phyloP scores from a whole-genome alignment of 768 basidiomycete species.

The Mycena maculata region DNA sequence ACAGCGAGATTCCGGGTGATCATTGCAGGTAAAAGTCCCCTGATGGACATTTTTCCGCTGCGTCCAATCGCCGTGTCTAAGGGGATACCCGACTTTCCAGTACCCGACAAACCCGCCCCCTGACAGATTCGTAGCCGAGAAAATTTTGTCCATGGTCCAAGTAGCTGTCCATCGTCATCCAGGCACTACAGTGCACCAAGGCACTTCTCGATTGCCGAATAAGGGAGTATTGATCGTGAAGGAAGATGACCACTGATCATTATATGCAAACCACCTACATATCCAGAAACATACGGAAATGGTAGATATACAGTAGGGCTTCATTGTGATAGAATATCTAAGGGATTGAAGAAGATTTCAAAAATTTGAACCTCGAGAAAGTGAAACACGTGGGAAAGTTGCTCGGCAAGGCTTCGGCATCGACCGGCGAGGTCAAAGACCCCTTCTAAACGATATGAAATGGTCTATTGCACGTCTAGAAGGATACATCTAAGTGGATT shows the following conservation, averaged over 20 bases:
- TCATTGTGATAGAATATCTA: conserved; percentile 17
- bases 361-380: conserved; percentile 8
- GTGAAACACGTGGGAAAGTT: conserved; percentile 23
- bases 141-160: no score
- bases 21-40: no score
- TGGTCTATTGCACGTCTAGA: neutral
- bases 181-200: conserved; percentile 17
- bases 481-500: conserved; percentile 1
- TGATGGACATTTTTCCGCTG: no score
- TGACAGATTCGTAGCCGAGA: no score
- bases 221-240: conserved; percentile 13
- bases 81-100: no score
- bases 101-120: no score
- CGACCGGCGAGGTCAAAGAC: neutral
- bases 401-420: conserved; percentile 21
- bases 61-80: no score
- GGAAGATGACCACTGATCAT: conserved; percentile 21
- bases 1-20: neutral
- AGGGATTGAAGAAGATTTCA: conserved; percentile 18
- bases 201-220: conserved; percentile 24
- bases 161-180: no score
- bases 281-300: conserved; percentile 1
- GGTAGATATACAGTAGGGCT: conserved; percentile 7
- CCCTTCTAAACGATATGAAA: neutral
- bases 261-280: neutral